phyloP scores from a whole-genome alignment of 495 filamentous ascomycete species.

The Bacidia gigantensis region DNA sequence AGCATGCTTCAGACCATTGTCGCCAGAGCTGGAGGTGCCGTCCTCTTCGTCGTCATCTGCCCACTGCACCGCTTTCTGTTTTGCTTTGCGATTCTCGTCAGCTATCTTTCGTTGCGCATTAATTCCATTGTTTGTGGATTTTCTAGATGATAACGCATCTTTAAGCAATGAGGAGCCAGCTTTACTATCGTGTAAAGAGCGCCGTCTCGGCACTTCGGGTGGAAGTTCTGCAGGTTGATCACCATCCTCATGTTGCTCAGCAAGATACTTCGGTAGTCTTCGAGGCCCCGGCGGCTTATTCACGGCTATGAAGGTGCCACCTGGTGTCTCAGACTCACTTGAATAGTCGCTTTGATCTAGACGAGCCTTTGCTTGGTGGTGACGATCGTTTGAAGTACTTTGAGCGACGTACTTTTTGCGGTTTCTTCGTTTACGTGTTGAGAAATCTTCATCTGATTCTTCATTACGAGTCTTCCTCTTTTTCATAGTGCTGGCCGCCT shows the following conservation, averaged over 20 bases:
- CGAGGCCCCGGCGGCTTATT: conserved; percentile 41
- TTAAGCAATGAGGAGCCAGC: not conserved
- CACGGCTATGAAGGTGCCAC: conserved; percentile 2
- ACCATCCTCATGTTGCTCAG: conserved; percentile 8
- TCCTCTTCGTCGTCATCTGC: conserved; percentile 5
- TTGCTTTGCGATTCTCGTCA: conserved; percentile 19
- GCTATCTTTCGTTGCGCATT: conserved; percentile 4
- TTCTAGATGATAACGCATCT: not conserved
- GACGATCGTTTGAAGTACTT: not conserved
- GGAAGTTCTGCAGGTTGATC: conserved; percentile 4
- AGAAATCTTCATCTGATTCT: conserved; percentile 15
- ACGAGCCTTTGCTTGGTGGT: conserved; percentile 2
- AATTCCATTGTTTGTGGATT: not conserved
- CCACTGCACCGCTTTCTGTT: conserved; percentile 19
- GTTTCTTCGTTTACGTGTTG: conserved; percentile 9
- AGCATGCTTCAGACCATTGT: not conserved
- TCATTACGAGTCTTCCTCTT: conserved; percentile 11
- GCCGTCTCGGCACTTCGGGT: not conserved
- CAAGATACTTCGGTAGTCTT: conserved; percentile 15
- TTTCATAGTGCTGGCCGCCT: not conserved
- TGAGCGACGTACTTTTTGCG: not conserved
- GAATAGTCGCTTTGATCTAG: conserved; percentile 14
- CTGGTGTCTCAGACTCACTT: conserved; percentile 15
- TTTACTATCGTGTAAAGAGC: not conserved
- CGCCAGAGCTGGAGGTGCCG: not conserved